These are phyloP conservation scores for Madurella mycetomatis DNA, from an alignment of 2,329 filamentous ascomycete species.

Conservation along the genomic window DNA sequence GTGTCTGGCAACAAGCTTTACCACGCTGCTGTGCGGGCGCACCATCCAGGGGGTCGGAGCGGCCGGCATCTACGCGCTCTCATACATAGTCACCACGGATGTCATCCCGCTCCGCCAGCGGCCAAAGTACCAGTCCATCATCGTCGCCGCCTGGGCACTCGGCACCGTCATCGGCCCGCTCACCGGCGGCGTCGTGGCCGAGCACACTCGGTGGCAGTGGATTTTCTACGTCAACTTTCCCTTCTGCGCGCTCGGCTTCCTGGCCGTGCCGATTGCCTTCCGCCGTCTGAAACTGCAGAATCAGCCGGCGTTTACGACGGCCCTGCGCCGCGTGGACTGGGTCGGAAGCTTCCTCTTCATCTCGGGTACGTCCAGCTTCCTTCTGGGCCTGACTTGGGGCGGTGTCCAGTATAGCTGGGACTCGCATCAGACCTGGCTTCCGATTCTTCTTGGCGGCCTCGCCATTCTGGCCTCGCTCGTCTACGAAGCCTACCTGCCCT, in stretches of 20 bases:
- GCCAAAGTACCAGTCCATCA: constrained; percentile 34
- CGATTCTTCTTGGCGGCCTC: constrained; percentile 39
- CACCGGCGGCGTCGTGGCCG: constrained; percentile 31
- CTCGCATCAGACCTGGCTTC: constrained; percentile 34
- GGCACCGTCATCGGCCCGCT: constrained; percentile 37
- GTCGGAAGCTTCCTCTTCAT: constrained; percentile 41
- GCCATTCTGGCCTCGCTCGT: not conserved
- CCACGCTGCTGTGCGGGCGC: constrained; percentile 31
- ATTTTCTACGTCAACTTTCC: constrained; percentile 44
- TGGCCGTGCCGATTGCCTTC: constrained; percentile 37
- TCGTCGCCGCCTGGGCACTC: constrained; percentile 33
- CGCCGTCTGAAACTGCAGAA: no score
- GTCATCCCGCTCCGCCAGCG: constrained; percentile 36
- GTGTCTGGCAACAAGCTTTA: constrained; percentile 27
- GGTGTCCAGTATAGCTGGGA: no score
- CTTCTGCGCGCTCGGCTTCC: constrained; percentile 35
- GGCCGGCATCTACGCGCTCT: constrained; percentile 32
- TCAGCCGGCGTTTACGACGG: no score
- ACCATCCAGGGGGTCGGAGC: constrained; percentile 36
- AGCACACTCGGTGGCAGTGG: constrained; percentile 40
- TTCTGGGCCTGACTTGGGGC: no score
- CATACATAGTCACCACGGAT: constrained; percentile 35
- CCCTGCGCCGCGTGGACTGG: constrained; percentile 39
- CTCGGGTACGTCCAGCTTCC: no score
- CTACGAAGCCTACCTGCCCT: not conserved